Evolutionary conservation across 805 yeast genomes (phyloP).

Genomic region (Candida arabinofermentans): DNA sequence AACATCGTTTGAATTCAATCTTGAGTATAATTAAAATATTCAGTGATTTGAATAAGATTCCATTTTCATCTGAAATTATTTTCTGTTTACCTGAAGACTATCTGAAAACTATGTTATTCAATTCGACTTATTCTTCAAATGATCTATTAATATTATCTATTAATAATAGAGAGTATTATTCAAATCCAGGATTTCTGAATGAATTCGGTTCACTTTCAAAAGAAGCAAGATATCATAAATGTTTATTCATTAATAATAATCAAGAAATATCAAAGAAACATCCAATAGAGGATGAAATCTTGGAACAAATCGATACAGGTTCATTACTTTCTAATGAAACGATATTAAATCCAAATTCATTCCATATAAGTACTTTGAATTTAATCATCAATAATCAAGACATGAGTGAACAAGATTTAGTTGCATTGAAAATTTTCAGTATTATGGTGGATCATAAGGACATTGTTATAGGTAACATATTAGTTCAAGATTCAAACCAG

Average conservation of each 20-base stretch:
- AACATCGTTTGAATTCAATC: slow-evolving; percentile 34
- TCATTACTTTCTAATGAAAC: slow-evolving; percentile 24
- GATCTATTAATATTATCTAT: slow-evolving; percentile 25
- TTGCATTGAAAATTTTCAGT: slow-evolving; percentile 23
- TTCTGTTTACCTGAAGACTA: slow-evolving; percentile 27
- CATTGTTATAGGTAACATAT: slow-evolving; percentile 8
- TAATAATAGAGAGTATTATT: slow-evolving; percentile 18
- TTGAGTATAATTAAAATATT: slow-evolving; percentile 30
- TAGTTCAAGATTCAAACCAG: slow-evolving; percentile 7
- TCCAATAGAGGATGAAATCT: slow-evolving; percentile 1
- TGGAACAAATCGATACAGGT: slow-evolving; percentile 4
- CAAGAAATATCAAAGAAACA: slow-evolving; percentile 9
- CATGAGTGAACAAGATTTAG: slow-evolving; percentile 15
- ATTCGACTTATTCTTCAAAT: slow-evolving; percentile 13
- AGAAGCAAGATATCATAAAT: slow-evolving; percentile 10
- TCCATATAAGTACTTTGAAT: slow-evolving; percentile 22
- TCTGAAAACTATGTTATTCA: slow-evolving; percentile 20
- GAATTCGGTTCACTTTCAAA: slow-evolving; percentile 14
- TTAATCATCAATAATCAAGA: slow-evolving; percentile 17
- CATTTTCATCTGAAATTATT: slow-evolving; percentile 30
- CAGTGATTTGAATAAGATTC: slow-evolving; percentile 27
- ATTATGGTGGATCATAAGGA: slow-evolving; percentile 21
- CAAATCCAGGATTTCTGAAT: slow-evolving; percentile 8
- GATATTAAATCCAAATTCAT: slow-evolving; percentile 25
- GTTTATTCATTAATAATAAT: slow-evolving; percentile 27